phyloP scores from a whole-genome alignment of 257 asterid species.

The Avicennia marina region DNA sequence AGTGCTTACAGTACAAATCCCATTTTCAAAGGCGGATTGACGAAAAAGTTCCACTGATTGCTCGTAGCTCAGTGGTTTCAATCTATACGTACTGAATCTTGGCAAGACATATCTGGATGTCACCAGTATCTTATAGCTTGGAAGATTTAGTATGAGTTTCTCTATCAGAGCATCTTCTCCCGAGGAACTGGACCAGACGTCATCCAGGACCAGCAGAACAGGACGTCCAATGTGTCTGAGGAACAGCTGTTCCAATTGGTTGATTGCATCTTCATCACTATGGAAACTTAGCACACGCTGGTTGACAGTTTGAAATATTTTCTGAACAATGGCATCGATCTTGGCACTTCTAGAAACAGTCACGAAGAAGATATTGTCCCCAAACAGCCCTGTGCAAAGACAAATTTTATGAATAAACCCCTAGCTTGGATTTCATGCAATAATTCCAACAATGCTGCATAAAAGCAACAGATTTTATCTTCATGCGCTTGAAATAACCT shows the following conservation, averaged over 20 bases:
- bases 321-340: constrained; percentile 23
- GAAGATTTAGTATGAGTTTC: constrained; percentile 14
- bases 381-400: constrained; percentile 17
- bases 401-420: background rate
- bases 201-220: constrained; percentile 32
- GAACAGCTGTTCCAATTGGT: constrained; percentile 18
- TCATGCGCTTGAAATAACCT: background rate
- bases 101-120: constrained; percentile 31
- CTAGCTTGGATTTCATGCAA: background rate
- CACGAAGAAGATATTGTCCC: constrained; percentile 27
- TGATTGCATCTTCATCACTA: constrained; percentile 22
- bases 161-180: constrained; percentile 19
- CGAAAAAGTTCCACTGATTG: constrained; percentile 27
- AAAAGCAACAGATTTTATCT: background rate
- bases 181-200: constrained; percentile 27
- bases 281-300: constrained; percentile 14
- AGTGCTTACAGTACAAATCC: constrained; percentile 11
- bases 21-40: constrained; percentile 25
- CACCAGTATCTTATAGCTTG: constrained; percentile 25
- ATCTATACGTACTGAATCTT: constrained; percentile 24
- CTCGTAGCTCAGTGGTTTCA: constrained; percentile 20
- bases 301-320: constrained; percentile 12
- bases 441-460: background rate
- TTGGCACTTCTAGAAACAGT: constrained; percentile 23
- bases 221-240: constrained; percentile 4